These are phyloP conservation scores for Serpula lacrymans DNA, from an alignment of 768 basidiomycete species.

Conservation along the genomic window DNA sequence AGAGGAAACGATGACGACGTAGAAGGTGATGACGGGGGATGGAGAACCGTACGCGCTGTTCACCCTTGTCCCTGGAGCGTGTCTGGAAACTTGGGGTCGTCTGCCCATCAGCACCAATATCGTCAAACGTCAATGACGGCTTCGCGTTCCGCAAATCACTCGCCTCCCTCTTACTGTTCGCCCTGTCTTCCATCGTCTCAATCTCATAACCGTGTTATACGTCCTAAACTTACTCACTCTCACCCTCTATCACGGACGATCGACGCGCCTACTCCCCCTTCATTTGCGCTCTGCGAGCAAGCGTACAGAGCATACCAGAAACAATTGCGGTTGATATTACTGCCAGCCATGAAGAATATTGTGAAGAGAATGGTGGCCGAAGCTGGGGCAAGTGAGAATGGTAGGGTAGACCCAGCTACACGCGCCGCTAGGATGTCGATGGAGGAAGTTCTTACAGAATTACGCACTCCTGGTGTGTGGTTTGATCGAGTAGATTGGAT, in stretches of 20 bases:
- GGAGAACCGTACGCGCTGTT: too few species aligned
- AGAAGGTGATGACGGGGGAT: conserved; percentile 24
- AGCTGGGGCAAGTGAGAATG: conserved; percentile 41
- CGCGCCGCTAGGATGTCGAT: conserved; percentile 51
- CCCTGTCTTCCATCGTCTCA: conserved; percentile 6
- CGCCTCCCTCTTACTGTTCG: conserved; percentile 14
- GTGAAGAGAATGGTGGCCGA: conserved; percentile 66
- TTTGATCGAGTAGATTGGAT: conserved; percentile 73
- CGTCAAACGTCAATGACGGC: conserved; percentile 21
- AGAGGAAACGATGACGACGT: conserved; percentile 28
- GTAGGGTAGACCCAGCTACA: conserved; percentile 48
- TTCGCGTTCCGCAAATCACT: too few species aligned
- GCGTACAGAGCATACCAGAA: conserved; percentile 56
- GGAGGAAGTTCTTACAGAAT: conserved; percentile 56
- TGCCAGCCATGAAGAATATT: conserved; percentile 67
- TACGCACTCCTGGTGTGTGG: conserved; percentile 63
- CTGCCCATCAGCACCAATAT: too few species aligned
- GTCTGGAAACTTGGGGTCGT: conserved; percentile 12
- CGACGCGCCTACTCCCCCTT: conserved; percentile 54
- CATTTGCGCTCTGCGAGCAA: conserved; percentile 60
- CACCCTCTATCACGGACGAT: conserved; percentile 52
- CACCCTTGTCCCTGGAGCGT: too few species aligned
- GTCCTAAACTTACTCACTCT: conserved; percentile 21
- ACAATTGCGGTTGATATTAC: conserved; percentile 56
- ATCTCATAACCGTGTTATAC: conserved; percentile 20